phyloP scores from a whole-genome alignment of 768 basidiomycete species.

The Paxillus rubicundulus region DNA sequence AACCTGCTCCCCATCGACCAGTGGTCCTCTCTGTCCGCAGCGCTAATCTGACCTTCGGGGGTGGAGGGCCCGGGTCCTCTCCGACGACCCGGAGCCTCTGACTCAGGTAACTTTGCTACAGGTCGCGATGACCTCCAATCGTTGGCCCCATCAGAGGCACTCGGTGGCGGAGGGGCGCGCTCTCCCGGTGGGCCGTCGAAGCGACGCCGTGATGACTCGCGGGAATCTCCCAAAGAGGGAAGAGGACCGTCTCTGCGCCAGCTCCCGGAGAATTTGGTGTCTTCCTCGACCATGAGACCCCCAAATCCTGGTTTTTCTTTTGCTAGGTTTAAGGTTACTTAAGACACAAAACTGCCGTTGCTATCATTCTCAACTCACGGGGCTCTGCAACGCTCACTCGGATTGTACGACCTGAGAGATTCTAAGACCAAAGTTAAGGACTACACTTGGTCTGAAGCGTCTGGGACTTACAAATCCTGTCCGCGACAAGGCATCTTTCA shows the following conservation, averaged over 20 bases:
- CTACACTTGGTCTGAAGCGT: background rate
- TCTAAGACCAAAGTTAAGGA: slow-evolving; percentile 36
- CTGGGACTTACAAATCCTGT: slow-evolving; percentile 61
- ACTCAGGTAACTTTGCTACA: slow-evolving; percentile 40
- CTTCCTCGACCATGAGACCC: slow-evolving; percentile 56
- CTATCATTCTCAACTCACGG: slow-evolving; percentile 53
- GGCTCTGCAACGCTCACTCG: slow-evolving; percentile 95
- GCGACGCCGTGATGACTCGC: slow-evolving; percentile 64
- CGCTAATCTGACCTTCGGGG: slow-evolving; percentile 41
- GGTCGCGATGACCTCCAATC: slow-evolving; percentile 72
- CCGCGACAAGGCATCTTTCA: slow-evolving; percentile 80
- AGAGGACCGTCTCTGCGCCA: slow-evolving; percentile 91
- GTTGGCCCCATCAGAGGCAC: slow-evolving; percentile 55
- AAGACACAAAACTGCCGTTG: slow-evolving; percentile 1
- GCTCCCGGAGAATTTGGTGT: slow-evolving; percentile 75
- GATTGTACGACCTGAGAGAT: slow-evolving; percentile 73
- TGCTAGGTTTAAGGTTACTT: slow-evolving; percentile 43
- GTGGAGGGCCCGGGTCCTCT: slow-evolving; percentile 57
- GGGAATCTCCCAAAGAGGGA: slow-evolving; percentile 60
- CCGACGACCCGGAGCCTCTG: slow-evolving; percentile 48
- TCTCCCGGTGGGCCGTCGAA: slow-evolving; percentile 53
- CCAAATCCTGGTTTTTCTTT: slow-evolving; percentile 69
- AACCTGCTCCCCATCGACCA: slow-evolving; percentile 80
- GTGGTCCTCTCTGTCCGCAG: slow-evolving; percentile 75
- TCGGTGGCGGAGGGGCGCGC: slow-evolving; percentile 43